Base-by-base conservation (phyloP, 2,329 filamentous ascomycete species). In the Trichoderma afroharzianum region DNA sequence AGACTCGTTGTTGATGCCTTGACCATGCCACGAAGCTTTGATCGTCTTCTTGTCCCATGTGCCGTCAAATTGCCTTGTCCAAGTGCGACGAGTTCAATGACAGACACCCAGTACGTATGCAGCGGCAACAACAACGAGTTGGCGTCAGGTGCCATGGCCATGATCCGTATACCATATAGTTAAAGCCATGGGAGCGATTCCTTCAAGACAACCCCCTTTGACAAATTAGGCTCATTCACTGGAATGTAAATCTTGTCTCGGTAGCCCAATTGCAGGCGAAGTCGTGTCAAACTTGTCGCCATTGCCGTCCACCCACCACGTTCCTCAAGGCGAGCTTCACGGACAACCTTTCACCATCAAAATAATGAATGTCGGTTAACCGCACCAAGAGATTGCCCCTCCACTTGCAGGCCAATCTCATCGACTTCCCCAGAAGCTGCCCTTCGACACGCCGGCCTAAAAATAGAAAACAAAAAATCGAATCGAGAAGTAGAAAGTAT, bases 401-500 rank as follows among this genome's bases (percentile, higher is more conserved):
- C 69, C 50, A 32, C 50, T 11, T 58, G 24, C 43, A 30, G 55
- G 53, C 32, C 59, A 59, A 43, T 61, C 59, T 32, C 55, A 36
- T 59, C 71, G 57, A 64, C 69, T 77, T 82, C 80, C 80, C 80
- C 81, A 81, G 78, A 82, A 81, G 77, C 80, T 70, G 76, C 53
- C 74, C 74, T 76, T 74, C 72, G 67, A 74, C 72, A 76, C 70
- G 75, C 76, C 76, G 75, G 73, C 76, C 71, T 76, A 75, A 77
- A 74, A 74, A 71, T 71, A 69, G 76, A 74, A 72, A 73, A 74
- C 75, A 75, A 66, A 57, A 76, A 71, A 71, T 55, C 32, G 53
- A 70, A 71, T 64, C 72, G 30, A 63, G 61, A 67, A 68, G 36
- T 33, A 72, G 72, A 69, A 74, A 59, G 63, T 64, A 71, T 71